Evolutionary conservation across 208 protist genomes (phyloP).

Genomic region (Acanthamoeba healyi): DNA sequence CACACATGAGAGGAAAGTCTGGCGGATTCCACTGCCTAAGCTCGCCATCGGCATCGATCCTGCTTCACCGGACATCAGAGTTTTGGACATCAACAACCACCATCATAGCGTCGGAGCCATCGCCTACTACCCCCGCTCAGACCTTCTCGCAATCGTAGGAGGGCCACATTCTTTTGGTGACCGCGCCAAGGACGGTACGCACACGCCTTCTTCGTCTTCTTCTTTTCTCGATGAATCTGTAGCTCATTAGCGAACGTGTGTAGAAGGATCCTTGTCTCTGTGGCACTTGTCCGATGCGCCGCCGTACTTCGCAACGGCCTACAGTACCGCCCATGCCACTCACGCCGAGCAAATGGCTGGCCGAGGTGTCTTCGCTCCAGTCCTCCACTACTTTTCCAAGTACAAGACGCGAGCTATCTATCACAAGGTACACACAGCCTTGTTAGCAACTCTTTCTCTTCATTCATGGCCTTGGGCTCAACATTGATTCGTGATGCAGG

Average conservation of each 20-base stretch:
- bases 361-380: neutral
- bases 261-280: constrained; percentile 42
- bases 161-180: neutral
- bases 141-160: neutral
- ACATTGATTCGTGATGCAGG: neutral
- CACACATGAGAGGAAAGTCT: constrained; percentile 31
- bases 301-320: neutral
- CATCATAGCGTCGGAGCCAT: neutral
- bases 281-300: neutral
- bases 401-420: neutral
- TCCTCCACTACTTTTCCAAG: neutral
- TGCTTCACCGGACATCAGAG: neutral
- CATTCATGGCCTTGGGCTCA: too few relatives aligned
- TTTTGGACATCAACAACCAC: neutral
- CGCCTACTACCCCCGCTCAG: neutral
- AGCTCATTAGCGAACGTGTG: neutral
- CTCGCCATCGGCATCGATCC: constrained; percentile 5
- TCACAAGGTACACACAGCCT: neutral
- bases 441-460: neutral
- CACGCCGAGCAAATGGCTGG: neutral
- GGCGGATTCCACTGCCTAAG: neutral
- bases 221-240: neutral
- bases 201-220: neutral
- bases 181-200: neutral
- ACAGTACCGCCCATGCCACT: neutral